A percentile compares a stretch with the other conserved stretches of the same genome.
phyloP scores from a whole-genome alignment of 768 basidiomycete genomes.

The Exsudoporus frostii region DNA sequence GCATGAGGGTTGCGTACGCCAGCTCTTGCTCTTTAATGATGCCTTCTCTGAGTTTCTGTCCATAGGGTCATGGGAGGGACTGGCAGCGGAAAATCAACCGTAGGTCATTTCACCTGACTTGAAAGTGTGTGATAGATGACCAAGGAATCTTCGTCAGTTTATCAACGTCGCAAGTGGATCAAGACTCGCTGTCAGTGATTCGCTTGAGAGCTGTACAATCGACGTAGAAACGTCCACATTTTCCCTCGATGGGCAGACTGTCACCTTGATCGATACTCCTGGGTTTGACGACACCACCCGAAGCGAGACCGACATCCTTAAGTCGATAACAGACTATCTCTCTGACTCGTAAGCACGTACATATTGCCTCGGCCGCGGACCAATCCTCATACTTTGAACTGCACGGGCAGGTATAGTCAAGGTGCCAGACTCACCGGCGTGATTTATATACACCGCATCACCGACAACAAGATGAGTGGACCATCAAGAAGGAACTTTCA shows the following conservation, averaged over 20 bases:
- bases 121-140: neutral
- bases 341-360: conserved; percentile 20
- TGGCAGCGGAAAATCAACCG: conserved; percentile 24
- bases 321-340: conserved; percentile 41
- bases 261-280: conserved; percentile 56
- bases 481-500: conserved; percentile 47
- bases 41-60: conserved; percentile 1
- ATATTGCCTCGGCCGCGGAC: neutral
- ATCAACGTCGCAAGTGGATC: conserved; percentile 22
- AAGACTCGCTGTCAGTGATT: conserved; percentile 19
- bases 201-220: conserved; percentile 25
- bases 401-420: conserved; percentile 24
- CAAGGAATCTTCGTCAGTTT: conserved; percentile 9
- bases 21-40: neutral
- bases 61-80: conserved; percentile 26
- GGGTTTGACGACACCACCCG: conserved; percentile 54
- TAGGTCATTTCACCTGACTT: conserved; percentile 2
- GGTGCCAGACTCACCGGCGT: conserved; percentile 36
- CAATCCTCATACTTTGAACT: neutral
- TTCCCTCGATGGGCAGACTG: conserved; percentile 37
- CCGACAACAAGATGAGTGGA: conserved; percentile 47
- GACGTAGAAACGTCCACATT: conserved; percentile 37
- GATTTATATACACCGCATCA: conserved; percentile 52
- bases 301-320: conserved; percentile 45
- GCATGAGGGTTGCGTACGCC: conserved; percentile 21